These are phyloP conservation scores for Earliella scabrosa DNA, from an alignment of 1,284 basidiomycete genomes.

Conservation along the genomic window DNA sequence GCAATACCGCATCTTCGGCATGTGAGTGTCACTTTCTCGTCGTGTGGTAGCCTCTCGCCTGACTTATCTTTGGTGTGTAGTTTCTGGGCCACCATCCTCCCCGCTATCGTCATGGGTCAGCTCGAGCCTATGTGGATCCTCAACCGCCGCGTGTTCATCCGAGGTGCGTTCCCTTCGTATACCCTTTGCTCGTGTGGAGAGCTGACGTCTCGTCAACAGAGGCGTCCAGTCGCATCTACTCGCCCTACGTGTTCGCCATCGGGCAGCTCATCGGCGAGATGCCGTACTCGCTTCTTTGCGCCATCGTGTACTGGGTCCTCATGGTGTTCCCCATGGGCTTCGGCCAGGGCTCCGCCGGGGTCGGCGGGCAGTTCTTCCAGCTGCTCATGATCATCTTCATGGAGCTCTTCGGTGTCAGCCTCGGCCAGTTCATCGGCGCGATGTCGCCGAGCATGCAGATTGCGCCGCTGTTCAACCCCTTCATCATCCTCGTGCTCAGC, in stretches of 20 bases:
- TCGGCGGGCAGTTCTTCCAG: slow-evolving; percentile 76
- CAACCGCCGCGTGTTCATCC: slow-evolving; percentile 73
- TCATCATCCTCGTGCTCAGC: slow-evolving; percentile 68
- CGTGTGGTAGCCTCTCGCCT: slow-evolving; percentile 3
- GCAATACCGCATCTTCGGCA: slow-evolving; percentile 85
- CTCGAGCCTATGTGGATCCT: slow-evolving; percentile 89
- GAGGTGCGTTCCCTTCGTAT: slow-evolving; percentile 51
- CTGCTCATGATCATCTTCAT: slow-evolving; percentile 74
- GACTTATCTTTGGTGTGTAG: slow-evolving; percentile 35
- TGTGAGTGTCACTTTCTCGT: slow-evolving; percentile 46
- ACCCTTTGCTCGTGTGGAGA: neutral
- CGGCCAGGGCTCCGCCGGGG: slow-evolving; percentile 63
- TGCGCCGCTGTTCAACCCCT: slow-evolving; percentile 83
- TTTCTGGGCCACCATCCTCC: slow-evolving; percentile 73
- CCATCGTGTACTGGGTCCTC: slow-evolving; percentile 77
- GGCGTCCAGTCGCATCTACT: slow-evolving; percentile 78
- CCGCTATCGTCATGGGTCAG: slow-evolving; percentile 79
- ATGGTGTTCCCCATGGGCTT: slow-evolving; percentile 80
- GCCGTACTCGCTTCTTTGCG: slow-evolving; percentile 78
- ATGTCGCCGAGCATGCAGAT: slow-evolving; percentile 78
- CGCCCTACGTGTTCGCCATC: slow-evolving; percentile 82
- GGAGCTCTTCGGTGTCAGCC: slow-evolving; percentile 76
- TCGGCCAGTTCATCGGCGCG: slow-evolving; percentile 79
- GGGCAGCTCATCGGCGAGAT: slow-evolving; percentile 85
- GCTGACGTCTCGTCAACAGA: slow-evolving; percentile 40